Evolutionary conservation across 257 asterid species (phyloP).

Genomic region (Schizonepeta tenuifolia): DNA sequence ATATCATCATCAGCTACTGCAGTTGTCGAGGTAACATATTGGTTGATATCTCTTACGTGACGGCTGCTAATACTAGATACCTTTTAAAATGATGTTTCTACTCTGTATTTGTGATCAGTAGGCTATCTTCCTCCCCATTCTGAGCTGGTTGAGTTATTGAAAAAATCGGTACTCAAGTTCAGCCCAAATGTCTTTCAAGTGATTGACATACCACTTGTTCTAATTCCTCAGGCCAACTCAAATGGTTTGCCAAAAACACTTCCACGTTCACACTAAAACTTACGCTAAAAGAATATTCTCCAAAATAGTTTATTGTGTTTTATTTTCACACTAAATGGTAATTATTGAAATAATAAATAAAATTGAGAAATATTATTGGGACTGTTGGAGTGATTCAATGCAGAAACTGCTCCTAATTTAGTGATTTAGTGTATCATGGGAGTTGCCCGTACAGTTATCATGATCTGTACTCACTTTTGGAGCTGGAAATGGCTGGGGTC

Average conservation of each 20-base stretch:
- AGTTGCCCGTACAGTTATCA: neutral
- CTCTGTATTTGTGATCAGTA: neutral
- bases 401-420: neutral
- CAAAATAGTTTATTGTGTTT: neutral
- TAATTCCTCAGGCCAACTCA: neutral
- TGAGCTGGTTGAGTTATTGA: conserved; percentile 24
- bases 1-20: conserved; percentile 92
- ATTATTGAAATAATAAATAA: neutral
- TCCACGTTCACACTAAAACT: neutral
- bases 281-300: neutral
- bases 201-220: neutral
- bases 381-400: neutral
- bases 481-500: neutral
- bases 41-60: conserved; percentile 26
- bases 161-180: neutral
- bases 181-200: neutral
- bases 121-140: neutral
- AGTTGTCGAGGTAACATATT: conserved; percentile 74
- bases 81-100: conserved; percentile 4
- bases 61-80: conserved; percentile 23
- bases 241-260: neutral
- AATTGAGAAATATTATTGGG: neutral
- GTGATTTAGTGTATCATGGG: neutral
- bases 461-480: neutral
- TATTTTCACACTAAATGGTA: neutral